Evolutionary conservation across 805 yeast species (phyloP).

Genomic region (Kuraishia hungarica): DNA sequence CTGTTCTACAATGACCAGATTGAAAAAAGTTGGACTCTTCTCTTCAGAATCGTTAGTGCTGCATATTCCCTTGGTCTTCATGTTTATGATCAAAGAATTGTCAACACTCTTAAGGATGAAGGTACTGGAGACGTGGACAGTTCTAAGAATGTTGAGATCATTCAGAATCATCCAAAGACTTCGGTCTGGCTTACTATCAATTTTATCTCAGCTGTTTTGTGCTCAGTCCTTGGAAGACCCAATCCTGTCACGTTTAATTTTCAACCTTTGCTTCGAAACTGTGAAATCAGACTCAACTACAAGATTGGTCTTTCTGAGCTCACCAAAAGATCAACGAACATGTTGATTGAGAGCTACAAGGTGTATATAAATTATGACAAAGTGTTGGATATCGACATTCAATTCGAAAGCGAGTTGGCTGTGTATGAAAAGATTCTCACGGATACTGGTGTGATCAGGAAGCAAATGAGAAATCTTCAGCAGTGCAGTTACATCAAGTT

Average conservation of each 20-base stretch:
- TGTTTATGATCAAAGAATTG: slow-evolving; percentile 28
- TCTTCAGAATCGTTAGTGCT: slow-evolving; percentile 39
- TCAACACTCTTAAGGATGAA: slow-evolving; percentile 14
- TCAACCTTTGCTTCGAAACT: slow-evolving; percentile 22
- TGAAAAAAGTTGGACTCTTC: slow-evolving; percentile 43
- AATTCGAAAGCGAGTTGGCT: slow-evolving; percentile 33
- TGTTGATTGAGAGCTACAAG: slow-evolving; percentile 44
- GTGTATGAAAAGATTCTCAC: slow-evolving; percentile 24
- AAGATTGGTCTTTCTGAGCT: slow-evolving; percentile 43
- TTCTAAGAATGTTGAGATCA: slow-evolving; percentile 19
- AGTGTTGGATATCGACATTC: slow-evolving; percentile 28
- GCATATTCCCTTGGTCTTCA: slow-evolving; percentile 46
- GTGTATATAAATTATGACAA: slow-evolving; percentile 33
- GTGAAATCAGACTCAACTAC: slow-evolving; percentile 25
- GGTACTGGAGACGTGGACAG: slow-evolving; percentile 16
- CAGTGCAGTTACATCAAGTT: not conserved
- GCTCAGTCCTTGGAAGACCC: slow-evolving; percentile 45
- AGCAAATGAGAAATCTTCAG: slow-evolving; percentile 1
- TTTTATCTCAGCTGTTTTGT: slow-evolving; percentile 36
- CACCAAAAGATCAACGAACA: slow-evolving; percentile 36
- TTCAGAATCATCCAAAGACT: slow-evolving; percentile 27
- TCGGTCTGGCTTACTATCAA: slow-evolving; percentile 44
- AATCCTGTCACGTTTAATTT: slow-evolving; percentile 39
- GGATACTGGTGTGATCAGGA: slow-evolving; percentile 17
- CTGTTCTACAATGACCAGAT: slow-evolving; percentile 37